These are phyloP conservation scores for Jasminum sambac DNA, from an alignment of 257 asterid species.

Conservation along the genomic window DNA sequence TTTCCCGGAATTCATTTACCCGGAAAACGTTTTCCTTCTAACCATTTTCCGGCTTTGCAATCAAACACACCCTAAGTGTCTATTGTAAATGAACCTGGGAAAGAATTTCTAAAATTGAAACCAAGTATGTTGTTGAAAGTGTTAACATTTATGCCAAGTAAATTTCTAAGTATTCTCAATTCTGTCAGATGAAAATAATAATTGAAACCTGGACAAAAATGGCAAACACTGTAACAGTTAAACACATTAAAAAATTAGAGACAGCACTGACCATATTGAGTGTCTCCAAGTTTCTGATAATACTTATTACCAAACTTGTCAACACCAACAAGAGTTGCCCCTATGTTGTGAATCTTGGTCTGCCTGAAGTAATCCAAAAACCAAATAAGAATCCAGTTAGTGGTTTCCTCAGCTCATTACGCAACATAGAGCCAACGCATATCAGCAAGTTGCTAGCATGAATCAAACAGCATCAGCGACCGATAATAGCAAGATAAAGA, in stretches of 20 bases:
- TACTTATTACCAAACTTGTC: conserved; percentile 97
- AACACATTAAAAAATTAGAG: not conserved
- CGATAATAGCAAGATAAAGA: conserved; percentile 16
- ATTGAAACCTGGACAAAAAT: not conserved
- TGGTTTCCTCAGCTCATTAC: conserved; percentile 6
- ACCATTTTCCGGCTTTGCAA: too few relatives aligned
- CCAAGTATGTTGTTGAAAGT: conserved; percentile 8
- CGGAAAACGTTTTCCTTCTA: too few relatives aligned
- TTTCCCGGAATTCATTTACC: too few relatives aligned
- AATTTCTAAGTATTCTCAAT: not conserved
- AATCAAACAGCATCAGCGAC: conserved; percentile 11
- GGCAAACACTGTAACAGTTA: not conserved
- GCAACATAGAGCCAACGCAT: conserved; percentile 12
- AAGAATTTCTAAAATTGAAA: not conserved
- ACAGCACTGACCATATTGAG: conserved; percentile 72
- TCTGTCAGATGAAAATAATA: not conserved
- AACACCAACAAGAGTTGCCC: conserved; percentile 82
- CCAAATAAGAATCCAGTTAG: conserved; percentile 14
- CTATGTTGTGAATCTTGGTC: conserved; percentile 91
- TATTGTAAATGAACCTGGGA: not conserved
- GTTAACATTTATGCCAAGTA: not conserved
- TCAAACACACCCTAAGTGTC: too few relatives aligned
- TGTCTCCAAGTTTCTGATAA: conserved; percentile 80
- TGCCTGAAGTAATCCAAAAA: conserved; percentile 50
- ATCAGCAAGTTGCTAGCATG: not conserved